Percentiles rank a stretch among this genome's conserved stretches.
These are phyloP conservation scores for Candolleomyces aberdarensis DNA, from an alignment of 768 basidiomycete genomes.

Conservation along the genomic window DNA sequence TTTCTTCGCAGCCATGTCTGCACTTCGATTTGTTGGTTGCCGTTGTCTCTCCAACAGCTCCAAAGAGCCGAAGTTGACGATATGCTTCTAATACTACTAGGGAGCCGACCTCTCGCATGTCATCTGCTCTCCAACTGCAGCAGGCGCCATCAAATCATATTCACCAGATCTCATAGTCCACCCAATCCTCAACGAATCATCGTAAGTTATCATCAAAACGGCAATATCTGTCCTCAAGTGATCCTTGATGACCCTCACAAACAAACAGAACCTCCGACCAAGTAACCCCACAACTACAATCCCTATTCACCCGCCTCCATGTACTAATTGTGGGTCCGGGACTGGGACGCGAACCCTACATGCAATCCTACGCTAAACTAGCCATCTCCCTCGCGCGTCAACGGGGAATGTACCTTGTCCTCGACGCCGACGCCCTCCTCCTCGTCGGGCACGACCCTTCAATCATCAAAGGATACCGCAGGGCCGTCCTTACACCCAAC, in stretches of 20 bases:
- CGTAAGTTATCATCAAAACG: conserved; percentile 37
- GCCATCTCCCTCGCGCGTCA: conserved; percentile 73
- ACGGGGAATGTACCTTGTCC: conserved; percentile 82
- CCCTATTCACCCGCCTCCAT: conserved; percentile 82
- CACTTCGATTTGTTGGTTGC: conserved; percentile 70
- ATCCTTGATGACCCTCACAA: neutral
- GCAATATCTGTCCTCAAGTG: neutral
- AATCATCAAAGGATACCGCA: conserved; percentile 79
- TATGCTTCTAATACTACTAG: conserved; percentile 30
- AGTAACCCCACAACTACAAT: conserved; percentile 53
- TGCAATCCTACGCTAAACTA: conserved; percentile 77
- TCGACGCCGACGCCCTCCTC: conserved; percentile 93
- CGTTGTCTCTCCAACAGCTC: neutral
- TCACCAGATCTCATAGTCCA: conserved; percentile 98
- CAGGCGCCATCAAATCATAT: conserved; percentile 93
- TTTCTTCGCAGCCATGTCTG: conserved; percentile 91
- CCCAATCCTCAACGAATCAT: conserved; percentile 74
- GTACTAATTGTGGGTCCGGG: conserved; percentile 94
- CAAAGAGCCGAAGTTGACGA: neutral
- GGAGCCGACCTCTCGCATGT: conserved; percentile 96
- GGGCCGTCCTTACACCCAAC: conserved; percentile 91
- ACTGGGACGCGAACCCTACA: conserved; percentile 85
- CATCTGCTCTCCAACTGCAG: conserved; percentile 92
- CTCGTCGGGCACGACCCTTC: conserved; percentile 73
- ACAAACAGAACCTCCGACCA: conserved; percentile 41